A percentile compares a stretch with the other conserved stretches of the same genome.
phyloP scores from a whole-genome alignment of 805 yeast species.

The Clavispora phyllophila region DNA sequence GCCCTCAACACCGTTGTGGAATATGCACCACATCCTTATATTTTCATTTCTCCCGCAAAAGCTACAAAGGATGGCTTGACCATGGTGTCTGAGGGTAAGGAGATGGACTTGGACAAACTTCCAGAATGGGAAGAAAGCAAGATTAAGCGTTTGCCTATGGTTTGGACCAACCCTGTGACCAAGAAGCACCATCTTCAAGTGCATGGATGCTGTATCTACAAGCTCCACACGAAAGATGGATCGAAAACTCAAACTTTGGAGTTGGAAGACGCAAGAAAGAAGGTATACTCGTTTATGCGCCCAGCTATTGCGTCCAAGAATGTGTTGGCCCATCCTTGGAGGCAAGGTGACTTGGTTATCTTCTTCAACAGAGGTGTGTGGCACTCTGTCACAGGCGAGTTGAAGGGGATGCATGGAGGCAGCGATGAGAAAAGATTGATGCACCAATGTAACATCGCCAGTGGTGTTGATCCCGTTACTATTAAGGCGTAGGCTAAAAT shows the following conservation, averaged over 20 bases:
- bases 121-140: constrained; percentile 83
- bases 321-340: constrained; percentile 81
- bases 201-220: constrained; percentile 82
- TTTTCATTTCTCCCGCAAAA: constrained; percentile 70
- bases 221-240: constrained; percentile 53
- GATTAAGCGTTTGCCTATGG: constrained; percentile 74
- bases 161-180: constrained; percentile 90
- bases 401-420: constrained; percentile 42
- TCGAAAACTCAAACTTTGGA: constrained; percentile 44
- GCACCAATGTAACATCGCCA: constrained; percentile 93
- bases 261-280: constrained; percentile 68
- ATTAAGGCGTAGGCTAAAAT: not conserved
- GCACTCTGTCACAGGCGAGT: constrained; percentile 90
- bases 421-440: constrained; percentile 75
- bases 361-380: constrained; percentile 87
- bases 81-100: constrained; percentile 77
- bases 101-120: constrained; percentile 56
- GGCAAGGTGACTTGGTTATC: constrained; percentile 76
- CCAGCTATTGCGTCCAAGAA: constrained; percentile 74
- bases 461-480: constrained; percentile 59
- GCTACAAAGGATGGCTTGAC: constrained; percentile 87
- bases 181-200: constrained; percentile 78
- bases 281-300: constrained; percentile 71
- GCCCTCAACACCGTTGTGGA: constrained; percentile 77
- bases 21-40: constrained; percentile 91